A percentile compares a stretch with the other conserved stretches of the same genome.
These are phyloP conservation scores for Blumeriella jaapii DNA, from an alignment of 2,329 filamentous ascomycete genomes.

Conservation along the genomic window DNA sequence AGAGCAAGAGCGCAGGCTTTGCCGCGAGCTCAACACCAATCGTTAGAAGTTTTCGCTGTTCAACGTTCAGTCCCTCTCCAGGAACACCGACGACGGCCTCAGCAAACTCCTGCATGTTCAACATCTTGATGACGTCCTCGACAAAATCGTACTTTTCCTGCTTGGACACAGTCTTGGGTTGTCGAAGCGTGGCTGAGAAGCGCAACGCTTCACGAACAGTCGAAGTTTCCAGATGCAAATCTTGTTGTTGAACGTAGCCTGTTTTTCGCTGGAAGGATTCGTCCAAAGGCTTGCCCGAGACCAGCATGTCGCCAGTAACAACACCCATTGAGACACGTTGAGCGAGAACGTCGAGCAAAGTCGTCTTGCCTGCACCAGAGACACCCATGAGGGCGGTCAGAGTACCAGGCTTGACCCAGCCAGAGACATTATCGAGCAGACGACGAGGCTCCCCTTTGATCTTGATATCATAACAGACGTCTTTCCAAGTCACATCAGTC, in stretches of 20 bases:
- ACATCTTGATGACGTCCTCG: constrained; percentile 79
- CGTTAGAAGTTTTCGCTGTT: constrained; percentile 66
- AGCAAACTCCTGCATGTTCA: constrained; percentile 85
- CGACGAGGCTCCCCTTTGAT: constrained; percentile 53
- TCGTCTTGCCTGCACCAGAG: constrained; percentile 78
- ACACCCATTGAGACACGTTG: constrained; percentile 79
- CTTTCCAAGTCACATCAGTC: constrained; percentile 25
- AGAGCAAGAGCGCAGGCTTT: constrained; percentile 79
- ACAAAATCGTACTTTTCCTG: constrained; percentile 81
- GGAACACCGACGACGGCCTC: constrained; percentile 87
- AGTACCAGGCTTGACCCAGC: constrained; percentile 64
- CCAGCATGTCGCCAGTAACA: constrained; percentile 68
- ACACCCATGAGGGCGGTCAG: constrained; percentile 60
- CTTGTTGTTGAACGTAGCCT: constrained; percentile 87
- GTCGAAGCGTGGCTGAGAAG: constrained; percentile 79
- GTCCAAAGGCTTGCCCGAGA: constrained; percentile 21
- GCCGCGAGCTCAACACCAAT: constrained; percentile 95
- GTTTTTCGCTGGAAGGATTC: constrained; percentile 83
- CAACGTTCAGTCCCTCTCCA: constrained; percentile 71
- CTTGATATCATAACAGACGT: constrained; percentile 61
- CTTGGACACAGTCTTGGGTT: constrained; percentile 60
- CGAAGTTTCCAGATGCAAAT: constrained; percentile 73
- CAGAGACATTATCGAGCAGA: constrained; percentile 57
- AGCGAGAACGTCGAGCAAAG: constrained; percentile 70
- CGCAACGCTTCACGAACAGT: constrained; percentile 77